Base-by-base conservation (phyloP, 2,329 filamentous ascomycete species). In the Diplodia corticola region DNA sequence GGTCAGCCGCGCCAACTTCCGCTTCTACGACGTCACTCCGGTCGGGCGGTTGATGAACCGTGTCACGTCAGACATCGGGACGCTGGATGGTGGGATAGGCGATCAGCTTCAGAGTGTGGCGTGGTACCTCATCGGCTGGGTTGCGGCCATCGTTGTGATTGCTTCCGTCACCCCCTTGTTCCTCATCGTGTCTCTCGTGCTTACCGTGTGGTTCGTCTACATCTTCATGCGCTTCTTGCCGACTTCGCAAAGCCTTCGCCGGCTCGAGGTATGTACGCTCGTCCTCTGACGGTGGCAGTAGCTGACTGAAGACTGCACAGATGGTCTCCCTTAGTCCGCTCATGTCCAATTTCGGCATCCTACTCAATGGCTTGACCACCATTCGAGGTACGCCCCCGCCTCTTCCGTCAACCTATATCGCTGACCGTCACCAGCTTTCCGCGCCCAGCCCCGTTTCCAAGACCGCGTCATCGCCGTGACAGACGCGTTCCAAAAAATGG, bases 41-140 rank as follows among this genome's bases (percentile, higher is more conserved):
- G 89, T 96, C 0, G 93, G 93, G 0, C 87, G 93, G 54, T 81
- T 97, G 68, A 97, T 97, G 91, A 97, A 97, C 75, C 87, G 93
- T 7, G 83, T 97, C 68, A 96, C 93, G 0, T 92, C 91, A 1
- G 93, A 97, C 72, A 95, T 97, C 78, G 91, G 91, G 30, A 93
- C 92, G 59, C 86, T 97, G 0, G 93, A 97, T 73, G 93, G 93
- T 0, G 89, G 91, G n/a, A 91, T 97, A 71, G 90, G 91, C 55
- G 80, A 83, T 10, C 88, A 92, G 13, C 86, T 97, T 57, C 88
- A 91, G 68, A 78, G 84, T 0, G 90, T 93, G 12, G 88, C 88
- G 0, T 92, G 88, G 77, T 85, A 88, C 67, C 78, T 85, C 3
- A 88, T 97, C 49, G 86, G 87, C 2, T 94, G 92, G 85, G 69